Evolutionary conservation across 495 filamentous ascomycete genomes (phyloP), one percentile per base, ranked within the genome.

Genomic region (Glonium stellatum): DNA sequence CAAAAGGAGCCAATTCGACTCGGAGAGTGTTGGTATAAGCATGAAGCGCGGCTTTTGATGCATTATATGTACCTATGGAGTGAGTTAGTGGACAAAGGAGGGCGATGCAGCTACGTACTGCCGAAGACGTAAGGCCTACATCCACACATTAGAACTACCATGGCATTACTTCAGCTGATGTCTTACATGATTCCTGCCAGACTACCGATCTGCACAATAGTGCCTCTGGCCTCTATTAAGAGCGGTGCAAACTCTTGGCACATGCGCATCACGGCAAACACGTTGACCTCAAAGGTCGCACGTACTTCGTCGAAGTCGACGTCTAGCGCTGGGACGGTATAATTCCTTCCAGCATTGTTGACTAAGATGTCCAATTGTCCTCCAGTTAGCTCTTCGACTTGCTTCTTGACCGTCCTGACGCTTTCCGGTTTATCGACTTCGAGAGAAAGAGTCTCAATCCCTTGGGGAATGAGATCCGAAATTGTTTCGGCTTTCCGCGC

Each of bases 41-140:
- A 59, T 84, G 82, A 52, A 86, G 62, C 6, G 85, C 85, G 0
- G 83, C 82, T 71, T 87, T 87, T 37, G 78, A 79, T 15, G 83
- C 81, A 66, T 81, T 83, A 70, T 88, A 87, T 21, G 80, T 74
- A 0, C 78, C 31, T 34, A 65, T 66, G 46, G 67, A 71, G 2
- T 31, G 6, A 31, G 27, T 31, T 31, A 6, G 27, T 6, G 27
- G 27, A n/a, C n/a, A n/a, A n/a, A n/a, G n/a, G n/a, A n/a, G n/a
- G n/a, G n/a, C n/a, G n/a, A n/a, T n/a, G n/a, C n/a, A n/a, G 27
- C 6, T 31, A 6, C 27, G 27, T 31, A 31, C 27, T 31, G 27
- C 6, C 27, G 6, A 31, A 6, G 27, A 31, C 27, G 6, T 31
- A 31, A 31, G 27, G 27, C 27, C 27, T 31, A 31, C 27, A 6